Percentiles rank a stretch among this genome's conserved stretches.
Conservation (phyloP, 1,139 yeast genomes). For the Blastobotrys buckinghamii region DNA sequence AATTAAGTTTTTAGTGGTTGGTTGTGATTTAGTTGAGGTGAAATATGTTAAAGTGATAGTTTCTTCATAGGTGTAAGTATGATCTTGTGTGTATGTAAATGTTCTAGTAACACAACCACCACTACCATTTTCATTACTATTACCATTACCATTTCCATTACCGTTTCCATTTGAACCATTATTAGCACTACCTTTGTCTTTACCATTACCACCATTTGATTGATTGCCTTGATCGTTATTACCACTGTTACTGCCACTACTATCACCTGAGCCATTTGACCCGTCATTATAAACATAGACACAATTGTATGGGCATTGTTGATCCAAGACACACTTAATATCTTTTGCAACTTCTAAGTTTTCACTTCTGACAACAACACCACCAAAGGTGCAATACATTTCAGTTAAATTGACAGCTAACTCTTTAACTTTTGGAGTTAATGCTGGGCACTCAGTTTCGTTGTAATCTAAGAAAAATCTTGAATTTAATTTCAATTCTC, state of each 20-base stretch:
- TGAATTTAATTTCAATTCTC: not conserved
- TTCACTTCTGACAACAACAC: not conserved
- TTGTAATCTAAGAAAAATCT: not conserved
- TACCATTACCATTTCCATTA: not conserved
- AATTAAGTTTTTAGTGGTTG: too few species aligned
- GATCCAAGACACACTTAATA: not conserved
- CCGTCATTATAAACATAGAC: not conserved
- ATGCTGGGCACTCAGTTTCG: not conserved
- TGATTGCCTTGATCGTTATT: too few species aligned
- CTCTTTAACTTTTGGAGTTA: not conserved
- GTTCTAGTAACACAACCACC: not conserved
- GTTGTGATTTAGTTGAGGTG: too few species aligned
- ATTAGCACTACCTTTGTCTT: not conserved
- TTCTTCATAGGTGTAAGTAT: not conserved
- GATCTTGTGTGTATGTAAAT: not conserved
- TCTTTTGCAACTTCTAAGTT: not conserved
- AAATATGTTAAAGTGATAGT: not conserved
- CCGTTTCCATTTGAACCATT: not conserved
- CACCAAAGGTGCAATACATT: not conserved
- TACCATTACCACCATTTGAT: not conserved
- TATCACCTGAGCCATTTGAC: too few species aligned
- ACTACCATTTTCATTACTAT: not conserved
- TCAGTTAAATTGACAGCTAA: not conserved
- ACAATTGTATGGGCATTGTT: not conserved
- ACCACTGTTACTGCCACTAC: not conserved